phyloP scores from a whole-genome alignment of 345 rosid species.

The Zanthoxylum bungeanum region DNA sequence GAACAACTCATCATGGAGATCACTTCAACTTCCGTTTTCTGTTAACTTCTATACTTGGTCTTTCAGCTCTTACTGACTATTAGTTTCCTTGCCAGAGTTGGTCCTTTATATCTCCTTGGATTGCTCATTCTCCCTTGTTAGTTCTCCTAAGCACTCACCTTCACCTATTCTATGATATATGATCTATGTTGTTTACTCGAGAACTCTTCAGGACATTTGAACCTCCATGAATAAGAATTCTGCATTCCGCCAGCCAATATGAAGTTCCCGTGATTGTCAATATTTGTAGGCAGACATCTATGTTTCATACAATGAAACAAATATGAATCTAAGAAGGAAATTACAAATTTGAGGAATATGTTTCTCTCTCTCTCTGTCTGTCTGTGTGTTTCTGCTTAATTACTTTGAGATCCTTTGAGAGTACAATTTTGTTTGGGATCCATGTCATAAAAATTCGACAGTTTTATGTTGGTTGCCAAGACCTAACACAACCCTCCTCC shows the following conservation, averaged over 20 bases:
- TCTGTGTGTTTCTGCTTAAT: background rate
- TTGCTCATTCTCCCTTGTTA: background rate
- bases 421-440: no score
- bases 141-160: background rate
- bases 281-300: background rate
- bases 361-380: no score
- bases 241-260: background rate
- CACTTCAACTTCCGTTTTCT: background rate
- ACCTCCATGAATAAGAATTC: background rate
- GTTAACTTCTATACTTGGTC: background rate
- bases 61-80: background rate
- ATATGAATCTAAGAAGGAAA: background rate
- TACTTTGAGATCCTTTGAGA: background rate
- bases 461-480: no score
- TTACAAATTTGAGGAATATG: background rate
- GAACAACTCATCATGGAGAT: background rate
- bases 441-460: no score
- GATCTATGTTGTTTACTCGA: background rate
- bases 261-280: background rate
- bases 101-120: background rate
- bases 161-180: background rate
- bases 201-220: background rate
- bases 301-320: background rate
- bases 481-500: no score
- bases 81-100: background rate